A percentile compares a stretch with the other conserved stretches of the same genome.
phyloP scores from a whole-genome alignment of 2,329 filamentous ascomycete species.

The Trichoderma pleuroti region DNA sequence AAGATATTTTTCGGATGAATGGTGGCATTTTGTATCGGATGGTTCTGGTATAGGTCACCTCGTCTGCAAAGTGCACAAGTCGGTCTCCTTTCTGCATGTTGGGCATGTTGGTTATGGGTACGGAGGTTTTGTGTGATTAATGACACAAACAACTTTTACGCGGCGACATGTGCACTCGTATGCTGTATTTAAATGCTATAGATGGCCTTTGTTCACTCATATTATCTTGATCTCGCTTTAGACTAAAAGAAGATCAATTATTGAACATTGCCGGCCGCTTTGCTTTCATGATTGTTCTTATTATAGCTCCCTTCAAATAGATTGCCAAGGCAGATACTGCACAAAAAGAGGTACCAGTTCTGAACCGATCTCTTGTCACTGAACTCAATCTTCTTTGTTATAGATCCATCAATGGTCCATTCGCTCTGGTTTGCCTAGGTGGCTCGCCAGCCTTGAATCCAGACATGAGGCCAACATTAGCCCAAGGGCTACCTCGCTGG shows the following conservation, averaged over 20 bases:
- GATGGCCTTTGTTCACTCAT: neutral
- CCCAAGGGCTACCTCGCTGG: slow-evolving; percentile 23
- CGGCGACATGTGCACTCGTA: neutral
- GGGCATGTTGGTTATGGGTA: neutral
- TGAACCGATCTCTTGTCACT: neutral
- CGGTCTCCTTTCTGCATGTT: neutral
- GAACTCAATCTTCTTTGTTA: slow-evolving; percentile 3
- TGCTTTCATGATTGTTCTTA: neutral
- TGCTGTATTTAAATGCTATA: neutral
- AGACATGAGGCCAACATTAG: slow-evolving; percentile 31
- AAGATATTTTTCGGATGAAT: neutral
- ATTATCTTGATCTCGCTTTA: neutral
- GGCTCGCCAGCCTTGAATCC: slow-evolving; percentile 32
- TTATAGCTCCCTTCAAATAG: neutral
- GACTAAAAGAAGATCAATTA: neutral
- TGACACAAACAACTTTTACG: neutral
- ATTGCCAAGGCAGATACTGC: neutral
- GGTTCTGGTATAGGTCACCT: neutral
- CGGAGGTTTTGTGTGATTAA: neutral
- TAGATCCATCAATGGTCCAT: slow-evolving; percentile 19
- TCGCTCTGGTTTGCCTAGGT: slow-evolving; percentile 20
- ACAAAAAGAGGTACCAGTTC: neutral
- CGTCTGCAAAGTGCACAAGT: neutral
- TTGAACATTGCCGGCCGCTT: neutral
- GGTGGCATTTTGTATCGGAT: neutral